Conservation (phyloP, 441 rosid genomes). For the Hura crepitans region DNA sequence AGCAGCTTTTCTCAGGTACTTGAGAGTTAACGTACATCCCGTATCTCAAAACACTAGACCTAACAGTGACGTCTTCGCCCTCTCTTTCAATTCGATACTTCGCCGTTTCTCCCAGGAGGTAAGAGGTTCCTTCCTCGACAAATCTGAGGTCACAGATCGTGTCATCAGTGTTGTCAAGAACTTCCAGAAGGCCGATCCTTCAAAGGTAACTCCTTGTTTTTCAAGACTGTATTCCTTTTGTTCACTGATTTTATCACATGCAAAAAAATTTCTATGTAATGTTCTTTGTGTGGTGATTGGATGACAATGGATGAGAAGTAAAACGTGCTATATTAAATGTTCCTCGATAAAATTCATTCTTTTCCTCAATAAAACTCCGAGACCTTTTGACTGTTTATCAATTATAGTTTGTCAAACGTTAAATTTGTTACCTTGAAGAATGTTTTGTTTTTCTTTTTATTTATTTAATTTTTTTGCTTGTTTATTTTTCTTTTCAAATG, state of each 20-base stretch:
- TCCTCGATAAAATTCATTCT: neutral
- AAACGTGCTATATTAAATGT: neutral
- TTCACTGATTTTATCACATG: neutral
- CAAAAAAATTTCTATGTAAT: neutral
- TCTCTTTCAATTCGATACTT: conserved; percentile 39
- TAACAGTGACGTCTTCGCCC: conserved; percentile 25
- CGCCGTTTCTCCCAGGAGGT: conserved; percentile 81
- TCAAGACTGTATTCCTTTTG: neutral
- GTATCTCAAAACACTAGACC: conserved; percentile 34
- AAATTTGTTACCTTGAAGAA: neutral
- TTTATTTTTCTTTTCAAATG: neutral
- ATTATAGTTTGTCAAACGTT: no score
- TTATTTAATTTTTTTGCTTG: neutral
- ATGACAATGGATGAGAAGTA: neutral
- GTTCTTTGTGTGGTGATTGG: neutral
- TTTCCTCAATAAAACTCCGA: neutral
- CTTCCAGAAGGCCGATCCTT: conserved; percentile 80
- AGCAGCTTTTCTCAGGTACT: conserved; percentile 56
- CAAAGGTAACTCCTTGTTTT: conserved; percentile 48
- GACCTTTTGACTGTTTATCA: no score
- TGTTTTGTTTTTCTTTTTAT: neutral
- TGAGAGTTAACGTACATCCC: conserved; percentile 50
- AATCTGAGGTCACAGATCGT: conserved; percentile 92
- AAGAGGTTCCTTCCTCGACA: conserved; percentile 85
- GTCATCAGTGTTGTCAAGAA: conserved; percentile 79